phyloP scores from a whole-genome alignment of 345 rosid genomes.

The Gossypium turneri region DNA sequence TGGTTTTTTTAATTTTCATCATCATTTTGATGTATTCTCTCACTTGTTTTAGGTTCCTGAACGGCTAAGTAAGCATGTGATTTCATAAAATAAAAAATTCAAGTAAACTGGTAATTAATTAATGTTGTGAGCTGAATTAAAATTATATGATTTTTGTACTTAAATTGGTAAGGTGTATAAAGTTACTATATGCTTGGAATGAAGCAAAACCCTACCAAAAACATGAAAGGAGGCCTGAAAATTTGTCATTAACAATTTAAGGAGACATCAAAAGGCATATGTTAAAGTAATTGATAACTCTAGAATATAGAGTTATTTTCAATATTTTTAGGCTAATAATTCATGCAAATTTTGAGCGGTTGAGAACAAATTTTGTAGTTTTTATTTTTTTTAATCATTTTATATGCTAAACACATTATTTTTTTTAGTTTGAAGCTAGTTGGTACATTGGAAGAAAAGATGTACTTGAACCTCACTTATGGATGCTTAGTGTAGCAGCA shows the following conservation, averaged over 20 bases:
- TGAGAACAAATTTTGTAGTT: too few relatives aligned
- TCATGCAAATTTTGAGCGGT: too few relatives aligned
- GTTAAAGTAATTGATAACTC: slow-evolving; percentile 44
- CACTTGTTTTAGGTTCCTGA: slow-evolving; percentile 62
- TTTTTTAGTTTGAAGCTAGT: too few relatives aligned
- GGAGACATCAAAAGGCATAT: slow-evolving; percentile 64
- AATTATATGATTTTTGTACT: background rate
- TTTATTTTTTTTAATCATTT: too few relatives aligned
- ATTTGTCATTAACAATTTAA: slow-evolving; percentile 52
- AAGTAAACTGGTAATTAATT: slow-evolving; percentile 66
- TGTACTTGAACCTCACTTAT: too few relatives aligned
- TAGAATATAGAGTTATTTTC: too few relatives aligned
- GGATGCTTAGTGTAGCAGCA: too few relatives aligned
- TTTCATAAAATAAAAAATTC: slow-evolving; percentile 77
- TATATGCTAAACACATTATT: too few relatives aligned
- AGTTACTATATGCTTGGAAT: slow-evolving; percentile 71
- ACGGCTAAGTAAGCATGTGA: slow-evolving; percentile 59
- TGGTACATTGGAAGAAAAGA: too few relatives aligned
- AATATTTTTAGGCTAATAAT: too few relatives aligned
- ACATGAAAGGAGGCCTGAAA: slow-evolving; percentile 66
- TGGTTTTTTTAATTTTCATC: too few relatives aligned
- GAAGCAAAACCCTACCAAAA: slow-evolving; percentile 64
- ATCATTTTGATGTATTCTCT: background rate
- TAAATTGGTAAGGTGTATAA: slow-evolving; percentile 55
- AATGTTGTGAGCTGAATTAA: background rate